These are phyloP conservation scores for Noccaea bulbosa DNA, from an alignment of 345 rosid genomes.

Conservation along the genomic window DNA sequence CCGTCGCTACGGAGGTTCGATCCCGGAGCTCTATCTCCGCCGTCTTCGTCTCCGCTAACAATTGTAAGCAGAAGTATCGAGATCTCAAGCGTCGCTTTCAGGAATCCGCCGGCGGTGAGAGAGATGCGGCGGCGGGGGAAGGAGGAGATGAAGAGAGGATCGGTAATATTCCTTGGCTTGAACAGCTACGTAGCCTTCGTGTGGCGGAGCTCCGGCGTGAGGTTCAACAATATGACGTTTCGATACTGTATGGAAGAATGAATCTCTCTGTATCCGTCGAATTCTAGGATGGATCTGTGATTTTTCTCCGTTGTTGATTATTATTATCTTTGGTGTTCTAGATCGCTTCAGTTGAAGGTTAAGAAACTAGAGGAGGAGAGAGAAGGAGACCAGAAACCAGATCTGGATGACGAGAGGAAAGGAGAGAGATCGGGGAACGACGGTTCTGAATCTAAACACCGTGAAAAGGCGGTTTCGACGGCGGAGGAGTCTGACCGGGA, in stretches of 20 bases:
- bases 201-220: conserved; percentile 80
- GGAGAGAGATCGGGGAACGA: conserved; percentile 43
- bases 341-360: conserved; percentile 49
- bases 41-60: conserved; percentile 49
- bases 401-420: conserved; percentile 41
- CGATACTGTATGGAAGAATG: conserved; percentile 55
- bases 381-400: conserved; percentile 34
- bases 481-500: conserved; percentile 61
- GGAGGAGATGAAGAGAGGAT: conserved; percentile 29
- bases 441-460: conserved; percentile 24
- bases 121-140: background rate
- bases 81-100: conserved; percentile 72
- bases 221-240: conserved; percentile 67
- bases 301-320: background rate
- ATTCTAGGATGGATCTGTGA: conserved; percentile 33
- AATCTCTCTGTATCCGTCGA: conserved; percentile 17
- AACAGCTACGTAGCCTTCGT: conserved; percentile 67
- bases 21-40: conserved; percentile 54
- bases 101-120: background rate
- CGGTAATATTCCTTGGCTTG: conserved; percentile 63
- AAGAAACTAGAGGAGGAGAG: conserved; percentile 45
- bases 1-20: conserved; percentile 73
- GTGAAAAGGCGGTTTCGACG: conserved; percentile 19
- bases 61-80: conserved; percentile 61
- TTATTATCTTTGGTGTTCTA: conserved; percentile 12